A percentile compares a stretch with the other conserved stretches of the same genome.
These are phyloP conservation scores for Phycomyces nitens DNA, from an alignment of 192 early-diverging fungal genomes.

Conservation along the genomic window DNA sequence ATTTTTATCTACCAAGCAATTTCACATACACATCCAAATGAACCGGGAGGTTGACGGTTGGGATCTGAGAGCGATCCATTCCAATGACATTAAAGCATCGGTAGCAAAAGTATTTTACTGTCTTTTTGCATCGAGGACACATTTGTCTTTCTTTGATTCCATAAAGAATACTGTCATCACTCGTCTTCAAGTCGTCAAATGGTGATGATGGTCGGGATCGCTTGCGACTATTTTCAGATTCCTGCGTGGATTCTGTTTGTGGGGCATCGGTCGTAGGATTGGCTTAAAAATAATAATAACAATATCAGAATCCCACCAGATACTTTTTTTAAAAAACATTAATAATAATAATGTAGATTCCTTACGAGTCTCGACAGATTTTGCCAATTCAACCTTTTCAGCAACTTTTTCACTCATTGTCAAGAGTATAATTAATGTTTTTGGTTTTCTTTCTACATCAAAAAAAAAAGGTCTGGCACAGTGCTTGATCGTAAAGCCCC, in stretches of 20 bases:
- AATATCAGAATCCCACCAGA: too few species aligned
- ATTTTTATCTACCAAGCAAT: not conserved
- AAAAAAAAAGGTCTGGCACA: too few species aligned
- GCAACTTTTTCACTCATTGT: too few species aligned
- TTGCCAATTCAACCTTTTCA: too few species aligned
- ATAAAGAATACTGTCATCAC: slow-evolving; percentile 12
- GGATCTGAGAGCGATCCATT: slow-evolving; percentile 45
- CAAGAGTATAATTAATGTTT: too few species aligned
- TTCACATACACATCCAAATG: slow-evolving; percentile 64
- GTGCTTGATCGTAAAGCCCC: not conserved
- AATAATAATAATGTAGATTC: too few species aligned
- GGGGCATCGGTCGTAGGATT: too few species aligned
- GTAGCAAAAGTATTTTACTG: slow-evolving; percentile 71
- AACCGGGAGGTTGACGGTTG: slow-evolving; percentile 65
- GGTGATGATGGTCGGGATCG: slow-evolving; percentile 5
- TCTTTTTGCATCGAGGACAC: slow-evolving; percentile 64
- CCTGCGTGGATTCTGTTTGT: too few species aligned
- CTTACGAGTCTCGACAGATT: too few species aligned
- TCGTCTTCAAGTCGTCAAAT: slow-evolving; percentile 11
- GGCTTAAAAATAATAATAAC: too few species aligned
- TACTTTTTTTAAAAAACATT: too few species aligned
- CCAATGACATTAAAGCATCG: slow-evolving; percentile 58
- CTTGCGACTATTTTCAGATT: not conserved
- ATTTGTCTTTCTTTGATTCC: not conserved
- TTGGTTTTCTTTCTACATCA: too few species aligned